Evolutionary conservation across 2,329 filamentous ascomycete genomes (phyloP), one percentile per base, ranked within the genome.

Genomic region (Exophiala xenobiotica): DNA sequence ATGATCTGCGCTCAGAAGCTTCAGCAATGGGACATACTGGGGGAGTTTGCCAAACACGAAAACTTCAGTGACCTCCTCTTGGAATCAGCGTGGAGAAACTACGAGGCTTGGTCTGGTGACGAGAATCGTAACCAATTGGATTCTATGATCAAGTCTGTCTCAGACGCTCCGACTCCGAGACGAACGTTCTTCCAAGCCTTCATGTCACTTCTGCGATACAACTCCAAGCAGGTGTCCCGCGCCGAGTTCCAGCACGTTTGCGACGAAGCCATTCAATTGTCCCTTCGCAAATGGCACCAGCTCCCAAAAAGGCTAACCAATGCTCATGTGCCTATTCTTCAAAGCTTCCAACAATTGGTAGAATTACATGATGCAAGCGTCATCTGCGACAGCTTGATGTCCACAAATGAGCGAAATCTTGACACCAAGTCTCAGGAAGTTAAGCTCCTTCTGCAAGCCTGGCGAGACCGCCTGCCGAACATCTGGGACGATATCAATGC

Each of bases 401-500:
- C 85, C 62, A 99, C 93, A 2, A 96, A 83, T 51, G 82, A 87
- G 59, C 74, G 75, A 9, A 99, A 99, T 65, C 76, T 99, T 42
- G 95, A 99, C 63, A 83, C 85, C 58, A 99, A 99, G 71, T 96
- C 91, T 16, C 88, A 91, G 51, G 95, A 99, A 72, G 80, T 99
- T 2, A 99, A 99, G 73, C 74, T 99, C 46, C 81, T 97, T 3
- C 80, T 99, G 4, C 90, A 90, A 48, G 93, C 92, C 6, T 99
- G 93, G 93, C 85, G 93, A 51, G 93, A 99, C 67, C 83, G 93
- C 42, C 75, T 99, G 46, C 93, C 93, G 1, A 99, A 99, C 65
- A 87, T 96, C 3, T 99, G 93, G 93, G 93, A 99, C 68, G 93
- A 99, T 68, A 99, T 99, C 69, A 96, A 95, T 59, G 90, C 93